Conservation (phyloP, 75 land plant genomes). For the Cupressus sempervirens region DNA sequence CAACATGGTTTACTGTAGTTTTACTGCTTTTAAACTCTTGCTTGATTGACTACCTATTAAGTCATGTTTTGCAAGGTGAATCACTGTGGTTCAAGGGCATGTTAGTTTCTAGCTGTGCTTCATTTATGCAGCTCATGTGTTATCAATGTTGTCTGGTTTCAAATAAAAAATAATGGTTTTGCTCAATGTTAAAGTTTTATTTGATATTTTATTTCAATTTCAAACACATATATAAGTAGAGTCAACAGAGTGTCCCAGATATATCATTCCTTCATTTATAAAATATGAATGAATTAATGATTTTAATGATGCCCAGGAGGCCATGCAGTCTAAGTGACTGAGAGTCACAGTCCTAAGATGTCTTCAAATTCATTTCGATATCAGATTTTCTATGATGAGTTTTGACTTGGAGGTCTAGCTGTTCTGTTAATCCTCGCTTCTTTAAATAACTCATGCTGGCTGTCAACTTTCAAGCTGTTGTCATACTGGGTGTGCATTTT, state of each 20-base stretch:
- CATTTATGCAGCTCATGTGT: not conserved
- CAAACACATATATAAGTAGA: not conserved
- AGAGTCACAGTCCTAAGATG: no score
- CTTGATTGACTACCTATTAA: not conserved
- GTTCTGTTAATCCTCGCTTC: no score
- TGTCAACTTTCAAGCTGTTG: no score
- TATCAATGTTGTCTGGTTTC: not conserved
- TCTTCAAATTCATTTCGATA: no score
- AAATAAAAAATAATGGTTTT: not conserved
- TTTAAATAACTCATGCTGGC: no score
- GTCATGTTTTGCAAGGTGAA: not conserved
- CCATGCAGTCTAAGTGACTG: no score
- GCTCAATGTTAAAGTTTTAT: not conserved
- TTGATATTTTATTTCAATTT: not conserved
- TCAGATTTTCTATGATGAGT: no score
- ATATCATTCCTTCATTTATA: not conserved
- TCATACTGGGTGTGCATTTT: no score
- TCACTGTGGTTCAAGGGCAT: not conserved
- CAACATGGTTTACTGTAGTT: slow-evolving; percentile 1
- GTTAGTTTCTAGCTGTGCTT: not conserved
- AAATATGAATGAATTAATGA: no score
- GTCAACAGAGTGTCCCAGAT: not conserved
- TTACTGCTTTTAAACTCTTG: not conserved
- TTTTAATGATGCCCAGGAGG: no score
- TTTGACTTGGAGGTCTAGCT: no score